Base-by-base conservation (phyloP, 495 filamentous ascomycete species). In the Podospora pseudoanserina region DNA sequence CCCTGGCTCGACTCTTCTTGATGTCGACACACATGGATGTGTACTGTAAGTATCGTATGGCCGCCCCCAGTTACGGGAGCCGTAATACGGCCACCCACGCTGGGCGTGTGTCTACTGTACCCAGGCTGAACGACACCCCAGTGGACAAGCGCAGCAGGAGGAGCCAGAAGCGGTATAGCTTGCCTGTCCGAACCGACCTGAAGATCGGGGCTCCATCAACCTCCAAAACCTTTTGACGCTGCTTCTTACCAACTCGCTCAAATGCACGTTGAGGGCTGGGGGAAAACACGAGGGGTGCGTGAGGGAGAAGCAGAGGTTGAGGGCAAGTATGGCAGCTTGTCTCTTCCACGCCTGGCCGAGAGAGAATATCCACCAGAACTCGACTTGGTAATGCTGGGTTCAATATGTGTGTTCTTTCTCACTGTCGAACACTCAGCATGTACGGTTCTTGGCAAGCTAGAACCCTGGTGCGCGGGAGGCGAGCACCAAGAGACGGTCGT, bases 191-290 rank as follows among this genome's bases (percentile, higher is more conserved):
- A 49, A 49, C 39, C 39, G 39, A 49, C 55, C 55, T 58, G 55
- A 58, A 58, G 55, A 58, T 58, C 55, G 18, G 55, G 18, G 6
- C n/a, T 58, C 55, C 55, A 58, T 58, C n/a, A 49, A 49, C 5
- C 18, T 49, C 9, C 39, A 49, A 49, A 49, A 49, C 39, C 39
- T 49, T 32, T 32, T 49, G 39, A 49, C 13, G 39, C 39, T 49
- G 39, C 9, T 49, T 49, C 39, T 49, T 49, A 11, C 39, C 39
- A 0, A 49, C 13, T 49, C 39, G 15, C 5, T 2, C 39, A 49
- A 6, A 1, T 6, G 39, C 39, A 49, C 9, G 9, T 49, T 13
- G 15, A 49, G 39, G 39, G 39, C 39, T 16, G 39, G 39, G 39
- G 39, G 39, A 1, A 11, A 2, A 1, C 9, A 11, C 15, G 39